Evolutionary conservation across 2,329 filamentous ascomycete genomes (phyloP), one percentile per base, ranked within the genome.

Genomic region (Aspergillus pseudonomiae): DNA sequence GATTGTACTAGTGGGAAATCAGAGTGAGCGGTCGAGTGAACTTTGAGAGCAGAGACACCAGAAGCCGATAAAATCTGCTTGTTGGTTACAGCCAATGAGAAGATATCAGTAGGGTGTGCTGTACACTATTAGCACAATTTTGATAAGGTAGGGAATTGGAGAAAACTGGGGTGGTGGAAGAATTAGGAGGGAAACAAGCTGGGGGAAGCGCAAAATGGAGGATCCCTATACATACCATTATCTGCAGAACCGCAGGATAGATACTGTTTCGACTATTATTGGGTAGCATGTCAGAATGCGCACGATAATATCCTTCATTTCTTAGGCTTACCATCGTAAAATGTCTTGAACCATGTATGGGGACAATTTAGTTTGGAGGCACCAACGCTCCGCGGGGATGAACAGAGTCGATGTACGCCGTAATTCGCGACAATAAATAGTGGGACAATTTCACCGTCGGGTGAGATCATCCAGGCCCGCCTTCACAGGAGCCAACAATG

Each of bases 221-320:
- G 6, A 28, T 36, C 28, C 24, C 9, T 62, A 60, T 60, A 75
- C 83, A 77, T 77, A 92, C 92, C 93, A 83, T 93, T 87, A 77
- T 96, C 91, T 77, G 97, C 88, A 50, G 93, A 94, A 79, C 97
- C 92, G 70, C 91, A 91, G 73, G 94, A 96, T 67, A 99, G 87
- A 78, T 97, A 99, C 89, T 98, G 95, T 83, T 98, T 98, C 61
- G 95, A 99, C 95, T 97, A 62, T 64, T 34, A 64, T 60, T 41
- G 14, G 30, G 55, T 69, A 41, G 24, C 11, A 50, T 52, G 60
- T 63, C 60, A 63, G 57, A 54, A 60, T 59, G 50, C 6, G 34
- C 19, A 16, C 11, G 39, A 19, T 14, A 34, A 21, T 34, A 43
- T n/a, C 14, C 1, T 46, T 7, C 11, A 32, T 19, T 28, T 43